phyloP scores from a whole-genome alignment of 352 stramenopile species.

The Elongisporangium anandrum region DNA sequence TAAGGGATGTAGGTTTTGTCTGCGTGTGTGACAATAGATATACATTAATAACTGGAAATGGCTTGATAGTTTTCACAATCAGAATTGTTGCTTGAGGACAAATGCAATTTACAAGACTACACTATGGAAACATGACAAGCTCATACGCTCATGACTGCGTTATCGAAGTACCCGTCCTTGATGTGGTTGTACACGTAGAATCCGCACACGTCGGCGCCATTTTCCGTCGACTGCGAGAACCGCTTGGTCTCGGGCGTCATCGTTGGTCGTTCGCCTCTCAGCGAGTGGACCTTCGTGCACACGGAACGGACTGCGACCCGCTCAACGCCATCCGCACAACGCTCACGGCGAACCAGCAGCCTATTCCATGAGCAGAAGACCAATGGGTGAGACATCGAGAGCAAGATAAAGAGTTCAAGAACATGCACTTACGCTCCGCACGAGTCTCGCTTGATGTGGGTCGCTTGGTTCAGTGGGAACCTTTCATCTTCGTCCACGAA shows the following conservation, averaged over 20 bases:
- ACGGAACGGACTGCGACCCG: conserved; percentile 51
- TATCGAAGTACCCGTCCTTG: conserved; percentile 3
- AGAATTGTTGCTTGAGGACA: no score
- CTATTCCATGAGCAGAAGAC: conserved; percentile 10
- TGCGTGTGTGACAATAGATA: no score
- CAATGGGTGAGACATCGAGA: no score
- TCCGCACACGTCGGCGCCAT: conserved; percentile 31
- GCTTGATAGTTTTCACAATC: no score
- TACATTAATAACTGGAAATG: no score
- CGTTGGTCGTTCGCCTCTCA: conserved; percentile 6
- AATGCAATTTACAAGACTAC: no score
- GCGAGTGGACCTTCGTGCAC: conserved; percentile 52
- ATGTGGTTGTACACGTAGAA: conserved; percentile 49
- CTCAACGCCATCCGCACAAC: conserved; percentile 40
- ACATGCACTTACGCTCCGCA: conserved; percentile 25
- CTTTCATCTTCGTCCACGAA: conserved; percentile 28
- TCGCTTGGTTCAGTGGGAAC: conserved; percentile 14
- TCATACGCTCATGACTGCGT: no score
- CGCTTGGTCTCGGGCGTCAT: conserved; percentile 19
- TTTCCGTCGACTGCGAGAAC: conserved; percentile 28
- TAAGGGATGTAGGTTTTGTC: no score
- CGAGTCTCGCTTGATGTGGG: conserved; percentile 14
- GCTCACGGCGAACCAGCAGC: conserved; percentile 30
- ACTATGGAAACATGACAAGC: no score
- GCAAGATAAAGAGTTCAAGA: conserved; percentile 19